These are phyloP conservation scores for Stylonectria norvegica DNA, from an alignment of 2,329 filamentous ascomycete genomes.

Conservation along the genomic window DNA sequence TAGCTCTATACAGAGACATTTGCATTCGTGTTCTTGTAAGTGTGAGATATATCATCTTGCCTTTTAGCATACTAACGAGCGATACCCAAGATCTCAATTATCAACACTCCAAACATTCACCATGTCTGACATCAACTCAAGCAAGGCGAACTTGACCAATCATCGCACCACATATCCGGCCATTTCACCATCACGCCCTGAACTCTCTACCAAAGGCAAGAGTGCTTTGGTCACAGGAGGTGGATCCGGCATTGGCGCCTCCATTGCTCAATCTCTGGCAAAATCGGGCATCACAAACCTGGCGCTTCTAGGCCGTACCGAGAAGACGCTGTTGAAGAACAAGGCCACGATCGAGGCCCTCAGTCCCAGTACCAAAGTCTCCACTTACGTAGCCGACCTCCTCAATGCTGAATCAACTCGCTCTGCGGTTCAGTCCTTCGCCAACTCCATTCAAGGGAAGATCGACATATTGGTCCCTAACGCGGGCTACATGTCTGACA, in stretches of 20 bases:
- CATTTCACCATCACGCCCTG: slow-evolving; percentile 33
- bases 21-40: too few relatives aligned
- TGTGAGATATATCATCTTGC: too few relatives aligned
- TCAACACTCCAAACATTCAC: slow-evolving; percentile 13
- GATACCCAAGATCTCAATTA: too few relatives aligned
- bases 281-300: slow-evolving; percentile 37
- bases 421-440: slow-evolving; percentile 15
- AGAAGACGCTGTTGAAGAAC: slow-evolving; percentile 28
- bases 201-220: slow-evolving; percentile 36
- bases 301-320: slow-evolving; percentile 40
- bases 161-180: slow-evolving; percentile 27
- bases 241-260: slow-evolving; percentile 59
- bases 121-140: too few relatives aligned
- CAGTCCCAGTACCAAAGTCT: slow-evolving; percentile 50
- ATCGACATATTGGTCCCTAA: slow-evolving; percentile 37
- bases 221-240: slow-evolving; percentile 64
- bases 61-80: too few relatives aligned
- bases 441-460: slow-evolving; percentile 25
- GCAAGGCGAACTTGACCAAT: slow-evolving; percentile 6
- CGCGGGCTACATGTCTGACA: slow-evolving; percentile 24
- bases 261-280: slow-evolving; percentile 56
- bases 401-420: slow-evolving; percentile 21
- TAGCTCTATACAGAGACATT: too few relatives aligned
- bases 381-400: slow-evolving; percentile 32
- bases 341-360: slow-evolving; percentile 38